Base-by-base conservation (phyloP, 2,329 filamentous ascomycete genomes). In the Monosporascus ibericus region DNA sequence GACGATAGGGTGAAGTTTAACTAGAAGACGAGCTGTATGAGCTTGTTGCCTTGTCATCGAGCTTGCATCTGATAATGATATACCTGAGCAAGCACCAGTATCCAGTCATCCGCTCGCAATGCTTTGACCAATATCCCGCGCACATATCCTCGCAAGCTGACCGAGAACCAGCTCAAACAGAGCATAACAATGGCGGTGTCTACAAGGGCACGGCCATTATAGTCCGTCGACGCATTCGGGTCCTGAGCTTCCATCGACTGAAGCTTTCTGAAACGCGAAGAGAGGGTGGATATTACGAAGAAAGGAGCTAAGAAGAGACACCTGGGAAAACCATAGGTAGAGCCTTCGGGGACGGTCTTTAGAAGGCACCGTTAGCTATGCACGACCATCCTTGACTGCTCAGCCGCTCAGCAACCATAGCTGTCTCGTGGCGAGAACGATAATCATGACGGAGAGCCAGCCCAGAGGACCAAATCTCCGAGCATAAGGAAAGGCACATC, bases 31-130 rank as follows among this genome's bases (percentile, higher is more conserved):
- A 47, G n/a, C 48, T 59, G 24, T 56, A 48, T 39, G 37, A 36
- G 36, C 48, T 49, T 18, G 11, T 14, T 40, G 46, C 53, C 18
- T 56, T 38, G n/a, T 42, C 17, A 15, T 49, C 51, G 2, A 44
- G 15, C 20, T 24, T 27, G 6, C 20, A 25, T 17, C 14, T 27
- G 42, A 27, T 17, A 20, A 58, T 44, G 17, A 52, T 68, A 7
- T 64, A 78, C 75, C 68, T 77, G 76, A 30, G 72, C 71, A 52
- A 72, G 58, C 44, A 79, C 56, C 76, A 80, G 80, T 55, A 79
- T 66, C 75, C 77, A 80, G 66, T 80, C 77, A 62, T 80, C 77
- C n/a, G 66, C 55, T 58, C 75, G 69, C 51, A 78, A 76, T 3
- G 62, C 60, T 40, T 61, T 66, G n/a, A 60, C 64, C 48, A 68